phyloP scores from a whole-genome alignment of 306 rosid genomes.

The Trichosanthes truncata region DNA sequence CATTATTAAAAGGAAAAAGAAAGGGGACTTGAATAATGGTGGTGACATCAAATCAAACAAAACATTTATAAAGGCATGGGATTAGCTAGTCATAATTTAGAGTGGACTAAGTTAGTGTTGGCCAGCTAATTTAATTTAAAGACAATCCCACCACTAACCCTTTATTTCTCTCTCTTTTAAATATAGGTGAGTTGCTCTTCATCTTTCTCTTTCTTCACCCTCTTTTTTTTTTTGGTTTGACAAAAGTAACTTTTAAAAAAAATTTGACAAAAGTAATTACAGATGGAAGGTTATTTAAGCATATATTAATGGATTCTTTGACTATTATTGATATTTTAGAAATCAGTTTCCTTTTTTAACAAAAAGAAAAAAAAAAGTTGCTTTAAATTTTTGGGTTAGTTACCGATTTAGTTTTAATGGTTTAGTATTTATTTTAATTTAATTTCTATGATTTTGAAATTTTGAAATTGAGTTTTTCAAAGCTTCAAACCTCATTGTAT shows the following conservation, averaged over 20 bases:
- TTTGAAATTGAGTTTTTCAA: too few relatives aligned
- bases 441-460: neutral
- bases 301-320: neutral
- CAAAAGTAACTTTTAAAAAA: neutral
- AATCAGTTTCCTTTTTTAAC: neutral
- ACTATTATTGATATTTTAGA: neutral
- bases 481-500: too few relatives aligned
- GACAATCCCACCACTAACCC: neutral
- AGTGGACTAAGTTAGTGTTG: slow-evolving; percentile 4
- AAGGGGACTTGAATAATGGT: neutral
- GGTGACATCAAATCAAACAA: slow-evolving; percentile 9
- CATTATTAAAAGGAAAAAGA: neutral
- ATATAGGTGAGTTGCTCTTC: neutral
- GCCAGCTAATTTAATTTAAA: slow-evolving; percentile 6
- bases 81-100: neutral
- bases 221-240: neutral
- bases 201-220: neutral
- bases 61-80: slow-evolving; percentile 1
- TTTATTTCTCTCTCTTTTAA: neutral
- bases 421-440: neutral
- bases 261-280: neutral
- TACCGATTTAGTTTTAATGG: neutral
- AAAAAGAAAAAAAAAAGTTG: too few relatives aligned
- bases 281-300: neutral
- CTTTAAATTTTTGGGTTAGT: neutral